Conservation (phyloP, 192 early-diverging fungal species). For the Podila epigama region DNA sequence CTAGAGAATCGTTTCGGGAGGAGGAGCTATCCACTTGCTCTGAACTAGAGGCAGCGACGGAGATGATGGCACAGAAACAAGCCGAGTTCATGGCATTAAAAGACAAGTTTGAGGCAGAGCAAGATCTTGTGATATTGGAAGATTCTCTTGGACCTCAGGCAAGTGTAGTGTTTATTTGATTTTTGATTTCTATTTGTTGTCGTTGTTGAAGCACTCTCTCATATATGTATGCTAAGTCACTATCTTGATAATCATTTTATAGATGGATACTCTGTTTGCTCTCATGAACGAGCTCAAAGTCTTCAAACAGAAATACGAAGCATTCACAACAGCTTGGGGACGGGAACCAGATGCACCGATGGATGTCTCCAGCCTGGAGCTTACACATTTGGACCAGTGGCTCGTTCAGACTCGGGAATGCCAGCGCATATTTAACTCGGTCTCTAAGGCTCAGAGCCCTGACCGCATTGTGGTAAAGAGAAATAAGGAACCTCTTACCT, state of each 20-base stretch:
- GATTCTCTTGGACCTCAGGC: not conserved
- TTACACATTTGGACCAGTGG: not conserved
- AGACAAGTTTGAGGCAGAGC: not conserved
- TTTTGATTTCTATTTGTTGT: too few species aligned
- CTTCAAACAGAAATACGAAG: not conserved
- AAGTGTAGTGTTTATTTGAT: not conserved
- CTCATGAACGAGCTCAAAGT: not conserved
- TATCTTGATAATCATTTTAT: too few species aligned
- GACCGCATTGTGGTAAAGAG: not conserved
- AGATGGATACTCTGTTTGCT: not conserved
- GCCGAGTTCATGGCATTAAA: not conserved
- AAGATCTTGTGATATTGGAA: not conserved
- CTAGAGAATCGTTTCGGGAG: constrained; percentile 3
- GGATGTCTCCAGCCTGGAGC: not conserved
- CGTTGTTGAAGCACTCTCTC: too few species aligned
- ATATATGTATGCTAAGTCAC: too few species aligned
- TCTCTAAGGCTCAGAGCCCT: not conserved
- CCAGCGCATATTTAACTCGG: not conserved
- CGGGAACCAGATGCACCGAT: not conserved
- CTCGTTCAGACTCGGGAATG: not conserved
- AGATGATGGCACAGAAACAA: not conserved
- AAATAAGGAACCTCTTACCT: too few species aligned
- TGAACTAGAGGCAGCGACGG: not conserved
- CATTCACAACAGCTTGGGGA: not conserved
- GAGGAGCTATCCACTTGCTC: constrained; percentile 3